Evolutionary conservation across 1,139 yeast species (phyloP).

Genomic region (Magnusiomyces ingens): DNA sequence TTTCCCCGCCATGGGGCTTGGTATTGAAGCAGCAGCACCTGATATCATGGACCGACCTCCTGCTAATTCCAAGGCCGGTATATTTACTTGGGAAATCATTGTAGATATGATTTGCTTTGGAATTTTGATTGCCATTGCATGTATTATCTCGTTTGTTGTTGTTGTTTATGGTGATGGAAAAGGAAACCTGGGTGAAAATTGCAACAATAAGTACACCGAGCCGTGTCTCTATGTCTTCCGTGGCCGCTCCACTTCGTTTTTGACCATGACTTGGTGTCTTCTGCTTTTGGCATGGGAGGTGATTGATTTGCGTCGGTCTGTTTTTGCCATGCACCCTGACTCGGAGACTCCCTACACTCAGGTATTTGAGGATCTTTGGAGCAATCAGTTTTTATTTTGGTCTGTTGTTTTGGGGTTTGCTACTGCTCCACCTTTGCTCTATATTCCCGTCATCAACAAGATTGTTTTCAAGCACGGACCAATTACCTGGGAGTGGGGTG

Average conservation of each 20-base stretch:
- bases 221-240: constrained; percentile 61
- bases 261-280: constrained; percentile 87
- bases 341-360: constrained; percentile 55
- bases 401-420: constrained; percentile 66
- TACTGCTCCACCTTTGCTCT: constrained; percentile 74
- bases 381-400: constrained; percentile 76
- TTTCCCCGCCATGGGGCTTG: constrained; percentile 85
- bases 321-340: constrained; percentile 70
- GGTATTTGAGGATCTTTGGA: constrained; percentile 59
- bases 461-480: constrained; percentile 70
- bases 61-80: constrained; percentile 46
- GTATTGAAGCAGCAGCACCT: constrained; percentile 60
- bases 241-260: constrained; percentile 78
- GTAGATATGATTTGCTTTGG: constrained; percentile 75
- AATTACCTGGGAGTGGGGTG: constrained; percentile 80
- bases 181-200: constrained; percentile 59
- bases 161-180: constrained; percentile 57
- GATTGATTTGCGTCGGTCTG: constrained; percentile 64
- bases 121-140: constrained; percentile 61
- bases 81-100: constrained; percentile 65
- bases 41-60: constrained; percentile 66
- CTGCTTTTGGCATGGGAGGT: constrained; percentile 87
- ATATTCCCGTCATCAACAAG: constrained; percentile 79
- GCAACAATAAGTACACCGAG: constrained; percentile 47
- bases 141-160: constrained; percentile 61